Evolutionary conservation across 2,329 filamentous ascomycete species (phyloP).

Genomic region (Phoma sp.): DNA sequence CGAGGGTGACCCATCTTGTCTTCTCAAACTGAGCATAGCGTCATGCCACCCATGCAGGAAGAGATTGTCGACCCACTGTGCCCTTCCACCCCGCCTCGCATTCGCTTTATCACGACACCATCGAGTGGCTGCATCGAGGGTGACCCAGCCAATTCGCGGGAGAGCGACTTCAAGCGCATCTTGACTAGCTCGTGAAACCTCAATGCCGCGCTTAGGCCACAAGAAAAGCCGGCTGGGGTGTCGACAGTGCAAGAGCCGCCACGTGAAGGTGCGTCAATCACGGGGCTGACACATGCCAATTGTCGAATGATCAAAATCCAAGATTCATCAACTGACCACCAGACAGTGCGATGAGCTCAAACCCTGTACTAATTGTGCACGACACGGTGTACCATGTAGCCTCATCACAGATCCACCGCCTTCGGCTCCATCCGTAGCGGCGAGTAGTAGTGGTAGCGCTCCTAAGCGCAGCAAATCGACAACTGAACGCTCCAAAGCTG

Average conservation of each 20-base stretch:
- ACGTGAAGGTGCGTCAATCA: conserved; percentile 43
- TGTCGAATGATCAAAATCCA: background rate
- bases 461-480: conserved; percentile 21
- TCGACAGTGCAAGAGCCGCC: conserved; percentile 45
- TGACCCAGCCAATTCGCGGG: conserved; percentile 11
- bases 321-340: conserved; percentile 3
- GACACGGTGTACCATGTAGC: conserved; percentile 47
- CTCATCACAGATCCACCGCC: conserved; percentile 35
- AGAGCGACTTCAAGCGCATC: conserved; percentile 16
- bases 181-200: conserved; percentile 13
- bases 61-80: conserved; percentile 17
- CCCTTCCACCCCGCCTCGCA: conserved; percentile 26
- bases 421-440: conserved; percentile 17
- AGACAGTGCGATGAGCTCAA: conserved; percentile 47
- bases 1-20: conserved; percentile 14
- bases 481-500: conserved; percentile 22
- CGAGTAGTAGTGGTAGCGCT: conserved; percentile 17
- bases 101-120: conserved; percentile 26
- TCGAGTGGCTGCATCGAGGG: conserved; percentile 11
- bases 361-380: conserved; percentile 46
- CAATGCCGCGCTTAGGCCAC: conserved; percentile 47
- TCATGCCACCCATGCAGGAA: conserved; percentile 21
- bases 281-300: conserved; percentile 3
- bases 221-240: conserved; percentile 46
- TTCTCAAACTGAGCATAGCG: conserved; percentile 28